Base-by-base conservation (phyloP, 257 asterid species). In the Primulina tabacum region DNA sequence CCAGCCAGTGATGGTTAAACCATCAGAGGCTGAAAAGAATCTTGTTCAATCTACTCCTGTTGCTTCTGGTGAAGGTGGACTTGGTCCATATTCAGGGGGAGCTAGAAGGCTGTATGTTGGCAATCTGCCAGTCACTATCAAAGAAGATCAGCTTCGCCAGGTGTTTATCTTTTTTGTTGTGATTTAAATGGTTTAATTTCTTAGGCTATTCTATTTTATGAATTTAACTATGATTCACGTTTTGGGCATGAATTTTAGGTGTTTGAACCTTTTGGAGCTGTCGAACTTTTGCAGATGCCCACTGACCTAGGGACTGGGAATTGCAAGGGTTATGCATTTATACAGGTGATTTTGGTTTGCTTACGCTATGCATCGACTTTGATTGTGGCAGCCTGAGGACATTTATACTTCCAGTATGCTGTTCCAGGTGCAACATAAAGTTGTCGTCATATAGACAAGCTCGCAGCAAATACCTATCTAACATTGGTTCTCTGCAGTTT, bases 21-120 rank as follows among this genome's bases (percentile, higher is more conserved):
- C 92, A 16, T 88, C 92, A 21, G 96, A 88, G 78, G 96, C 96
- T 55, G 96, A 88, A 79, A 86, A 88, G 84, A 88, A 86, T 80
- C 92, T 86, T 69, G 85, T 86, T 76, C 92, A 81, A 79, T 76
- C 96, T 17, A 84, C 90, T 17, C 21, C 88, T 50, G 84, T 66
- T 18, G 76, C 71, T 58, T 53, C 82, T 6, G 88, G 84, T 5
- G 83, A 76, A 35, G 79, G 83, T 81, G 87, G 82, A 53, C 77
- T 77, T 64, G 83, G 87, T 43, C 78, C 84, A 65, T 78, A 78
- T 66, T 75, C 89, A 6, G 94, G 80, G 47, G 92, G 81, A 58
- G 95, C 84, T 58, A 78, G 92, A 80, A 78, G 75, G 81, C 73
- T 88, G 65, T 88, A 88, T 78, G 90, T 88, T 73, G 92, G 90